Conservation (phyloP, 2,329 filamentous ascomycete species). For the Salinomyces thailandicus region DNA sequence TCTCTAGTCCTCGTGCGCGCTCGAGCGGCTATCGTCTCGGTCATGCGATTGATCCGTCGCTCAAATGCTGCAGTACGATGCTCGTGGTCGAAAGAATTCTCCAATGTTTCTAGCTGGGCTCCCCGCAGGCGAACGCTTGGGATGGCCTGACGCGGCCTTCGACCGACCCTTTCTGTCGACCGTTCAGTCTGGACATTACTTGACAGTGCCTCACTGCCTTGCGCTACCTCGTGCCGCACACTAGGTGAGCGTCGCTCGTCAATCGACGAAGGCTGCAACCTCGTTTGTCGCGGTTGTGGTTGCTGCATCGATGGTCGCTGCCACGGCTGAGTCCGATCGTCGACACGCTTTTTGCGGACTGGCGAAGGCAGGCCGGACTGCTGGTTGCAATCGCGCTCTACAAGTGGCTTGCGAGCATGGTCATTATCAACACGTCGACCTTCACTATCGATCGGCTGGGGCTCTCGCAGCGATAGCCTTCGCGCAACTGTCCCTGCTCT, state of each 20-base stretch:
- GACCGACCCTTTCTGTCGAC: too few relatives aligned
- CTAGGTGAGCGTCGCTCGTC: too few relatives aligned
- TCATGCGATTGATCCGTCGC: slow-evolving; percentile 20
- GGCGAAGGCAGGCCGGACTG: background rate
- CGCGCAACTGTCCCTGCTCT: slow-evolving; percentile 29
- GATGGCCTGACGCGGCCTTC: slow-evolving; percentile 9
- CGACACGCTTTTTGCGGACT: background rate
- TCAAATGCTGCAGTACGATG: slow-evolving; percentile 31
- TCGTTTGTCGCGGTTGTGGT: background rate
- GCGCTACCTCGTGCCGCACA: too few relatives aligned
- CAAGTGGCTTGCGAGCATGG: background rate
- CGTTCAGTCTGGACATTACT: too few relatives aligned
- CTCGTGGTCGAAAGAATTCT: slow-evolving; percentile 26
- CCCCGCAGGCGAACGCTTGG: slow-evolving; percentile 10
- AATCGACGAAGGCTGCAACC: too few relatives aligned
- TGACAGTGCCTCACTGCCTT: too few relatives aligned
- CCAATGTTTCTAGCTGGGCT: slow-evolving; percentile 36
- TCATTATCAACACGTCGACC: too few relatives aligned
- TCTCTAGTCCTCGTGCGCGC: background rate
- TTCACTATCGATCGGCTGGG: too few relatives aligned
- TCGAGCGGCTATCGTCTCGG: slow-evolving; percentile 15
- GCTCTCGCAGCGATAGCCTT: too few relatives aligned
- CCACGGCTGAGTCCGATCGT: background rate
- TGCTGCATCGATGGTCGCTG: background rate
- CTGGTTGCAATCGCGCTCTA: background rate